These are phyloP conservation scores for Eucalyptus viminalis DNA, from an alignment of 345 rosid species.

Conservation along the genomic window DNA sequence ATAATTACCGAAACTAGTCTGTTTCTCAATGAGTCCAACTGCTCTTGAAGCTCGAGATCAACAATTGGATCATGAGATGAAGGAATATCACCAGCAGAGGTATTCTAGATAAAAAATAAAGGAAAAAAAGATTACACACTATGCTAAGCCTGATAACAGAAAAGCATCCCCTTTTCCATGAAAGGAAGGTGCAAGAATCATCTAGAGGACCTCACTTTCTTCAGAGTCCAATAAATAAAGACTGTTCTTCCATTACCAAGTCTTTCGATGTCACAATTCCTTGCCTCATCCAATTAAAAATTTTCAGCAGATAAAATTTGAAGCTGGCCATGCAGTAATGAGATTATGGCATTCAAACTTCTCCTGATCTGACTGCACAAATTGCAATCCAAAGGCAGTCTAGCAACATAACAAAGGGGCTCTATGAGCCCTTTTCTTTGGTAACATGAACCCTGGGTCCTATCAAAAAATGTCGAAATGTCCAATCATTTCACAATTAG, in stretches of 20 bases:
- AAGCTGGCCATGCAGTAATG: not conserved
- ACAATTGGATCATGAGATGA: slow-evolving; percentile 13
- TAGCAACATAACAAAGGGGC: not conserved
- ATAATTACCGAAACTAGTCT: slow-evolving; percentile 49
- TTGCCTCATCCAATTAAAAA: not conserved
- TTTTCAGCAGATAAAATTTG: not conserved
- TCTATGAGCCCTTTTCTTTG: not conserved
- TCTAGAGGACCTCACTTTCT: not conserved
- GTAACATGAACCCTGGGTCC: not conserved
- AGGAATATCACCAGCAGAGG: slow-evolving; percentile 11
- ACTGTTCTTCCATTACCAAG: not conserved
- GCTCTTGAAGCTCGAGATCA: slow-evolving; percentile 46
- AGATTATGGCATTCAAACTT: not conserved
- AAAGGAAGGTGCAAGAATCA: not conserved
- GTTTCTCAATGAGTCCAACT: slow-evolving; percentile 51
- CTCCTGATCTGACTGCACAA: not conserved
- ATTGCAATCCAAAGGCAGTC: not conserved
- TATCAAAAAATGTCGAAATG: not conserved
- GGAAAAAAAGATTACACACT: not conserved
- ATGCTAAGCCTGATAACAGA: not conserved
- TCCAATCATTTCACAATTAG: not conserved
- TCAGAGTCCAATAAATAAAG: not conserved
- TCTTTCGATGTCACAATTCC: not conserved
- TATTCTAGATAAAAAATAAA: slow-evolving; percentile 6
- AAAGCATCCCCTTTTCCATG: not conserved